A percentile compares a stretch with the other conserved stretches of the same genome.
phyloP scores from a whole-genome alignment of 2,329 filamentous ascomycete genomes.

The Alternaria infectoria region DNA sequence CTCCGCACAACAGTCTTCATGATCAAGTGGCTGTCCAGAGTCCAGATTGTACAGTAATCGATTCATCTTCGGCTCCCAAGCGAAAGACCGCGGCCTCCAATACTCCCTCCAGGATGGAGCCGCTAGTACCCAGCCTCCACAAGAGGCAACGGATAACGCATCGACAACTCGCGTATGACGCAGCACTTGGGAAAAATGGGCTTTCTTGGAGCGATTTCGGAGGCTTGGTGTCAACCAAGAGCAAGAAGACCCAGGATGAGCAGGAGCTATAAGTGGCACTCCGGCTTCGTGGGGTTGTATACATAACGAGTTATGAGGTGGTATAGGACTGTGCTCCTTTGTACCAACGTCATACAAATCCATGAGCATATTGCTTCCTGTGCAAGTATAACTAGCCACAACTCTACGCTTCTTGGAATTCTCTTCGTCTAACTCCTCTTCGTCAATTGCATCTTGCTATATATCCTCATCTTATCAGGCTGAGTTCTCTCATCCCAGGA shows the following conservation, averaged over 20 bases:
- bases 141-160: constrained; percentile 18
- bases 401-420: not conserved
- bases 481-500: not conserved
- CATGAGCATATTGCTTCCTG: not conserved
- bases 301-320: not conserved
- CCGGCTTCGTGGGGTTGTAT: not conserved
- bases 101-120: not conserved
- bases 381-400: not conserved
- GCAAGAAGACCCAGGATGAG: constrained; percentile 22
- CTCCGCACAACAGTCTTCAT: not conserved
- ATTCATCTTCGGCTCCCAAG: not conserved
- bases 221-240: constrained; percentile 50
- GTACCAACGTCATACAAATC: not conserved
- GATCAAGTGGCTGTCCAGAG: not conserved
- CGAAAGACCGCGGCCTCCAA: not conserved
- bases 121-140: not conserved
- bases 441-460: not conserved
- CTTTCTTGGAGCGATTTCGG: constrained; percentile 52
- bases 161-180: constrained; percentile 34
- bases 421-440: not conserved
- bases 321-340: not conserved
- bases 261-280: constrained; percentile 21
- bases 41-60: not conserved
- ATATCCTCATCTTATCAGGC: not conserved
- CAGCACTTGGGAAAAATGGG: constrained; percentile 40